Conservation (phyloP, 495 filamentous ascomycete genomes). For the Schizothecium vesticola region DNA sequence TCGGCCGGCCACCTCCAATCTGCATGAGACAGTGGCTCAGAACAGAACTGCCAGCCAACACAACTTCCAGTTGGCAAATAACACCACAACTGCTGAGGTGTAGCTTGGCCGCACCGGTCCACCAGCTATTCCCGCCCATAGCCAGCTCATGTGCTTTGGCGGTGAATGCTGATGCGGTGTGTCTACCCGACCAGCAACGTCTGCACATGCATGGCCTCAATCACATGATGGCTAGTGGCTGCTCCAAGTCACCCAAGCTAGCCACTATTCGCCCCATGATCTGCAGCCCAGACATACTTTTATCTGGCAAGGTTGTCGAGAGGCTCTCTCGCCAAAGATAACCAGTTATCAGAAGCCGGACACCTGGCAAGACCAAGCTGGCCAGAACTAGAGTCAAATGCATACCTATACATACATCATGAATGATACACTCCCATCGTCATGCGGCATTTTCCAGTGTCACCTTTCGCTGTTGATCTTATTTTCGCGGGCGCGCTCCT, state of each 20-base stretch:
- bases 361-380: not conserved
- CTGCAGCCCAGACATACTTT: not conserved
- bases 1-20: not conserved
- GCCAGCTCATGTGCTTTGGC: not conserved
- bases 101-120: not conserved
- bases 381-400: not conserved
- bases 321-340: not conserved
- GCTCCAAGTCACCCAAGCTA: not conserved
- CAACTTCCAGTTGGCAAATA: not conserved
- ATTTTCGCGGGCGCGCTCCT: not conserved
- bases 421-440: not conserved
- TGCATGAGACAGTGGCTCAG: not conserved
- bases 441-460: not conserved
- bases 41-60: not conserved
- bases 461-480: not conserved
- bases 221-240: constrained; percentile 12
- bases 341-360: not conserved
- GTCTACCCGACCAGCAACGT: not conserved
- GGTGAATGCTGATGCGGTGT: not conserved
- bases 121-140: not conserved
- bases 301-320: not conserved
- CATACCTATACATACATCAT: not conserved
- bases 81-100: not conserved
- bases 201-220: not conserved
- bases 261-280: not conserved